Evolutionary conservation across 2,329 filamentous ascomycete genomes (phyloP).

Genomic region (Seiridium cupressi): DNA sequence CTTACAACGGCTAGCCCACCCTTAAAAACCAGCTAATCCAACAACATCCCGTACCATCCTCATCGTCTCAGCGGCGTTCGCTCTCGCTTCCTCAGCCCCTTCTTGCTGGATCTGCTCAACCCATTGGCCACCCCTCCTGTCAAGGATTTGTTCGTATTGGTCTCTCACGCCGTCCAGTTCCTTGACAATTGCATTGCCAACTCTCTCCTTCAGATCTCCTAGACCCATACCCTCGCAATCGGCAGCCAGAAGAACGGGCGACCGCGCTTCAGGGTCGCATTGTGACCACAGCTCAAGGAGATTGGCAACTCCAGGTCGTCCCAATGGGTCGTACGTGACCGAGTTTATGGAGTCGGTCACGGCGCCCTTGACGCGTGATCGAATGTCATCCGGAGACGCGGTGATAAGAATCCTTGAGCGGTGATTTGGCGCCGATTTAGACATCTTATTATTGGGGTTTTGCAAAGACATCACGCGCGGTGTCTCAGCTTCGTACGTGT

Average conservation of each 20-base stretch:
- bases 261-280: constrained; percentile 47
- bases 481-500: constrained; percentile 59
- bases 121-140: constrained; percentile 42
- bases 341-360: constrained; percentile 69
- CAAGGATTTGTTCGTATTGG: constrained; percentile 45
- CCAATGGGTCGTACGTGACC: constrained; percentile 69
- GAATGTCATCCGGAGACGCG: constrained; percentile 63
- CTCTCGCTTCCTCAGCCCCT: constrained; percentile 60
- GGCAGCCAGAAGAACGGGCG: constrained; percentile 30
- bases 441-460: constrained; percentile 83
- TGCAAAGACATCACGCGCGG: constrained; percentile 88
- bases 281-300: constrained; percentile 77
- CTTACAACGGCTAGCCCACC: neutral
- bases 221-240: constrained; percentile 41
- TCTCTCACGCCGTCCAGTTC: constrained; percentile 50
- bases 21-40: constrained; percentile 33
- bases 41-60: constrained; percentile 47
- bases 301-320: constrained; percentile 82
- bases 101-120: constrained; percentile 56
- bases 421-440: constrained; percentile 74
- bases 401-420: constrained; percentile 82
- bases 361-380: constrained; percentile 67
- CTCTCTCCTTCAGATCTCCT: constrained; percentile 60
- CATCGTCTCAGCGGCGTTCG: constrained; percentile 61
- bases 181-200: constrained; percentile 55